Evolutionary conservation across 1,139 yeast species (phyloP).

Genomic region (Meyerozyma carpophila): DNA sequence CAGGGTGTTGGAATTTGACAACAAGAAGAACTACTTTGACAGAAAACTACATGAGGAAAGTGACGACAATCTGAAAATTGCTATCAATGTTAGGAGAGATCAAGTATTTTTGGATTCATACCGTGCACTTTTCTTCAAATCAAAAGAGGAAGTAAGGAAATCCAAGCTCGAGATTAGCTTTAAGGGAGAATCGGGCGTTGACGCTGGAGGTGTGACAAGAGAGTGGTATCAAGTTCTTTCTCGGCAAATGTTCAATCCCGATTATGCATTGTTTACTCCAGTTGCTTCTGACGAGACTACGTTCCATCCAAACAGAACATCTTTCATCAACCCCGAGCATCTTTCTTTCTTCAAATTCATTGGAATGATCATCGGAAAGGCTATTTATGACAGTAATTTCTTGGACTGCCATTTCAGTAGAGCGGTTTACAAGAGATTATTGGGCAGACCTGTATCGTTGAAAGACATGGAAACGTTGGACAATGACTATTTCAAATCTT

Average conservation of each 20-base stretch:
- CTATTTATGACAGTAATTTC: constrained; percentile 81
- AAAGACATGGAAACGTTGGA: constrained; percentile 96
- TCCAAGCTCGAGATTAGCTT: constrained; percentile 76
- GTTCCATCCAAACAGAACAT: constrained; percentile 91
- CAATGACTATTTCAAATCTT: constrained; percentile 84
- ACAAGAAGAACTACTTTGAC: constrained; percentile 82
- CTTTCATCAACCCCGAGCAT: constrained; percentile 92
- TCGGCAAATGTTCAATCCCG: constrained; percentile 95
- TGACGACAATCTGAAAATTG: constrained; percentile 44
- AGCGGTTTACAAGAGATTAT: constrained; percentile 84
- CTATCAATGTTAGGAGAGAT: constrained; percentile 75
- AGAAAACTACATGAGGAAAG: constrained; percentile 54
- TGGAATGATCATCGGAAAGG: constrained; percentile 93
- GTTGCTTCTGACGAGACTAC: constrained; percentile 91
- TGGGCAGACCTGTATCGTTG: constrained; percentile 76
- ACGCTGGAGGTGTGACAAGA: constrained; percentile 96
- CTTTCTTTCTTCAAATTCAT: constrained; percentile 88
- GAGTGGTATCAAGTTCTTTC: constrained; percentile 97
- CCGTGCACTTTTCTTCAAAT: constrained; percentile 74
- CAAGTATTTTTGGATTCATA: constrained; percentile 92
- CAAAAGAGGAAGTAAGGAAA: constrained; percentile 68
- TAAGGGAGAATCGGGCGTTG: constrained; percentile 93
- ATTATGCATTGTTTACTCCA: constrained; percentile 88
- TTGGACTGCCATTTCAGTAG: constrained; percentile 94
- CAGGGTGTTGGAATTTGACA: constrained; percentile 88